Percentiles rank a stretch among this genome's conserved stretches.
Conservation (phyloP, 2,329 filamentous ascomycete species). For the Periconia macrospinosa region DNA sequence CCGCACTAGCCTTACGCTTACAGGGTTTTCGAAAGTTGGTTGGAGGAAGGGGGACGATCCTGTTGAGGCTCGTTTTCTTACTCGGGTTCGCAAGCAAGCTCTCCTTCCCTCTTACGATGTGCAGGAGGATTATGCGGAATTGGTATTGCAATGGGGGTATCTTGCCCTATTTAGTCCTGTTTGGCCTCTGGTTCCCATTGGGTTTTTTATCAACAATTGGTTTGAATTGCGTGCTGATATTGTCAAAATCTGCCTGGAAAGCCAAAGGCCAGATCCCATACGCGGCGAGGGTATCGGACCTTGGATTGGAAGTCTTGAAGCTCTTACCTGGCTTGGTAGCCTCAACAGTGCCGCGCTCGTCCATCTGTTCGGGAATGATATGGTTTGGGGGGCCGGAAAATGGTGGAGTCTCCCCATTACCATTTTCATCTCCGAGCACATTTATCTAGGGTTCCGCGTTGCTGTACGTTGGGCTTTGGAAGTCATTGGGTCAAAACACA, state of each 20-base stretch:
- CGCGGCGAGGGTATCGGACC: slow-evolving; percentile 37
- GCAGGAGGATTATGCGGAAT: slow-evolving; percentile 37
- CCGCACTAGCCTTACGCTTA: slow-evolving; percentile 9
- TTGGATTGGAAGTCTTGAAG: slow-evolving; percentile 36
- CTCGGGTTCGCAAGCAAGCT: slow-evolving; percentile 32
- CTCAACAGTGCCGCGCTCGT: slow-evolving; percentile 37
- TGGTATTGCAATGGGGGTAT: slow-evolving; percentile 42
- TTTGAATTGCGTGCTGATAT: slow-evolving; percentile 39
- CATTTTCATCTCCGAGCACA: slow-evolving; percentile 35
- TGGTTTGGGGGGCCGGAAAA: slow-evolving; percentile 16
- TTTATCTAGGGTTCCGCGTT: slow-evolving; percentile 34
- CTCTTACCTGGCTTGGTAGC: slow-evolving; percentile 37
- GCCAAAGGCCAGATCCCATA: slow-evolving; percentile 29
- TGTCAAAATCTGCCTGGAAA: slow-evolving; percentile 36
- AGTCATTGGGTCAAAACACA: slow-evolving; percentile 33
- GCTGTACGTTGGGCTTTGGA: slow-evolving; percentile 27
- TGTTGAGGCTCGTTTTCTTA: slow-evolving; percentile 31
- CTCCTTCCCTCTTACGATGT: slow-evolving; percentile 35
- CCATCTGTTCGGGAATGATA: slow-evolving; percentile 31
- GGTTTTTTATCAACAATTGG: slow-evolving; percentile 42
- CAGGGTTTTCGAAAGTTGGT: not conserved
- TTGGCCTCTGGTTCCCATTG: slow-evolving; percentile 38
- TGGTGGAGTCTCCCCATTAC: slow-evolving; percentile 36
- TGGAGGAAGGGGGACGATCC: slow-evolving; percentile 25
- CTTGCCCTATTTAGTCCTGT: slow-evolving; percentile 38